Conservation (phyloP, 805 yeast species). For the Lipomyces anomalus region DNA sequence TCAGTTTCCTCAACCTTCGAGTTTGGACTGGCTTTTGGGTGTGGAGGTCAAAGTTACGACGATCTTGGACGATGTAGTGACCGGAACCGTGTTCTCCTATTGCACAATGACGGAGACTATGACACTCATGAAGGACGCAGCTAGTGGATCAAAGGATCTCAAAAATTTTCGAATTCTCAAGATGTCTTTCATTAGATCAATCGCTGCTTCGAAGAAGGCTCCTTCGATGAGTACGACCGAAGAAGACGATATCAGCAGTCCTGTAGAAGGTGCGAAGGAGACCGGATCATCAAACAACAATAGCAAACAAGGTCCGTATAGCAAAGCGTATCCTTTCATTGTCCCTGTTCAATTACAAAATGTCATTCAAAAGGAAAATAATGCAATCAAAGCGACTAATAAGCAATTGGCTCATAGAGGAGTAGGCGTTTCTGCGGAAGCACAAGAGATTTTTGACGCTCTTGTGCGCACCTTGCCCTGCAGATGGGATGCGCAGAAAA, state of each 20-base stretch:
- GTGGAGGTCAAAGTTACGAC: slow-evolving; percentile 56
- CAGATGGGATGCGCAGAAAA: slow-evolving; percentile 41
- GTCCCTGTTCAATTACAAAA: slow-evolving; percentile 33
- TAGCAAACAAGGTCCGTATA: slow-evolving; percentile 28
- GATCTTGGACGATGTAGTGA: slow-evolving; percentile 48
- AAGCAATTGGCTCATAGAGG: slow-evolving; percentile 31
- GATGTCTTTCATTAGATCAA: slow-evolving; percentile 50
- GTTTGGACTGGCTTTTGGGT: slow-evolving; percentile 18
- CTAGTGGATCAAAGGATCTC: slow-evolving; percentile 18
- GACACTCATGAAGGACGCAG: slow-evolving; percentile 32
- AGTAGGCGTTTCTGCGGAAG: slow-evolving; percentile 39
- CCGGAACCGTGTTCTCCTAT: slow-evolving; percentile 62
- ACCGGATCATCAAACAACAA: too few species aligned
- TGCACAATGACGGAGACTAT: slow-evolving; percentile 45
- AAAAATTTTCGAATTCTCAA: slow-evolving; percentile 48
- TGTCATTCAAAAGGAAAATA: slow-evolving; percentile 28
- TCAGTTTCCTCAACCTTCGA: too few species aligned
- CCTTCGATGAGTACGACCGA: not conserved
- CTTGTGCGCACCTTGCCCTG: slow-evolving; percentile 38
- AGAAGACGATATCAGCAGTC: slow-evolving; percentile 20
- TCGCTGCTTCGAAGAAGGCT: slow-evolving; percentile 30
- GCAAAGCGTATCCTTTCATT: slow-evolving; percentile 34
- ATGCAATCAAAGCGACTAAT: slow-evolving; percentile 29
- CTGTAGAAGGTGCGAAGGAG: slow-evolving; percentile 3
- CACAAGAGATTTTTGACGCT: slow-evolving; percentile 42